A percentile compares a stretch with the other conserved stretches of the same genome.
Conservation (phyloP, 208 protist genomes). For the Trypanosoma scelopori region DNA sequence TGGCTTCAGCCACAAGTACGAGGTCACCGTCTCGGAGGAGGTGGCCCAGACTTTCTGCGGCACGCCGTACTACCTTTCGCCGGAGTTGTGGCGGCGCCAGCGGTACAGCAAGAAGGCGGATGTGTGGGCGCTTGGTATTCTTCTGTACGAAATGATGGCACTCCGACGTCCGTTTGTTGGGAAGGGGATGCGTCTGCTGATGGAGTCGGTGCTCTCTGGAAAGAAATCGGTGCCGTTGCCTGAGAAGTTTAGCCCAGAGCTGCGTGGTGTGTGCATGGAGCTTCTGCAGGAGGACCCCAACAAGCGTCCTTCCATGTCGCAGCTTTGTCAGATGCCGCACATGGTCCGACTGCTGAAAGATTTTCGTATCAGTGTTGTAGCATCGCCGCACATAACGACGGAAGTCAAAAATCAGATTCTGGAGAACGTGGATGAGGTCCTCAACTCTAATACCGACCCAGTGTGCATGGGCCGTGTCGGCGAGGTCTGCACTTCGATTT, state of each 20-base stretch:
- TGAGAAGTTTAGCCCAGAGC: constrained; percentile 8
- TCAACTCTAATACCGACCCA: constrained; percentile 33
- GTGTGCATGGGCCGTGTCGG: constrained; percentile 45
- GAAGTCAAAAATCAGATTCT: constrained; percentile 46
- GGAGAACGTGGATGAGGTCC: constrained; percentile 54
- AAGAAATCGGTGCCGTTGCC: constrained; percentile 14
- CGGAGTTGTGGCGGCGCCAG: constrained; percentile 60
- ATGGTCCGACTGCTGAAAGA: constrained; percentile 58
- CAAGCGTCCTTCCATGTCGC: constrained; percentile 42
- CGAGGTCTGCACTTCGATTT: constrained; percentile 34
- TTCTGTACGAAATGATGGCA: constrained; percentile 40
- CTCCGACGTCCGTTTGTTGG: constrained; percentile 31
- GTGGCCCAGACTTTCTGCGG: constrained; percentile 38
- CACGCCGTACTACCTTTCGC: constrained; percentile 65
- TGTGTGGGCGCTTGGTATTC: constrained; percentile 48
- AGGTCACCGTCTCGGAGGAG: constrained; percentile 24
- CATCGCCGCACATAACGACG: constrained; percentile 43
- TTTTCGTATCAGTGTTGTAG: constrained; percentile 52
- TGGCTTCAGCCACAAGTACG: constrained; percentile 31
- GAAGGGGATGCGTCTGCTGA: constrained; percentile 18
- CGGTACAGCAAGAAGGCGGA: constrained; percentile 73
- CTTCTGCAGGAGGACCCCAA: constrained; percentile 31
- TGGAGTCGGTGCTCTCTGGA: constrained; percentile 22
- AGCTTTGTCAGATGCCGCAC: constrained; percentile 55
- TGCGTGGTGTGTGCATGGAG: constrained; percentile 12